Evolutionary conservation across 2,329 filamentous ascomycete species (phyloP).

Genomic region (Microthyrium microscopicum): DNA sequence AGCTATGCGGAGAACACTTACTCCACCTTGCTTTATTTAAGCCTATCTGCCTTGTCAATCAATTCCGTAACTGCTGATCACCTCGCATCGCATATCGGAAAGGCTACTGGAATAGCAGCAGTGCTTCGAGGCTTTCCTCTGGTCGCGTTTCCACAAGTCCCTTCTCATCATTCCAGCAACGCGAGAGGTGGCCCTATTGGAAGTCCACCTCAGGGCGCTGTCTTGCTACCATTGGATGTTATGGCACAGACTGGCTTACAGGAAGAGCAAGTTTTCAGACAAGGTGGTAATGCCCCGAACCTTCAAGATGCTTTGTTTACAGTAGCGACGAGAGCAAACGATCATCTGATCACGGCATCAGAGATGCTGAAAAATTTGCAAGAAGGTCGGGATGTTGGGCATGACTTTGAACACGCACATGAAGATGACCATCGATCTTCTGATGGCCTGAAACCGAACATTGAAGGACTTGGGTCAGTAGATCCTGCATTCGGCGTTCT

Average conservation of each 20-base stretch:
- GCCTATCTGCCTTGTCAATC: slow-evolving; percentile 61
- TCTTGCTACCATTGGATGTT: slow-evolving; percentile 74
- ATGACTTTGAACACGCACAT: slow-evolving; percentile 75
- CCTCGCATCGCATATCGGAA: slow-evolving; percentile 85
- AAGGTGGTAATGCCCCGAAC: slow-evolving; percentile 61
- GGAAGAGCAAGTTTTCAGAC: slow-evolving; percentile 78
- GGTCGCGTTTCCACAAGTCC: slow-evolving; percentile 58
- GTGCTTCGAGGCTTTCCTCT: slow-evolving; percentile 76
- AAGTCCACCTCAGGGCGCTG: slow-evolving; percentile 38
- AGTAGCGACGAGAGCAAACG: slow-evolving; percentile 84
- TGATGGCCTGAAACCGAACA: slow-evolving; percentile 15
- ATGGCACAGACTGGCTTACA: slow-evolving; percentile 69
- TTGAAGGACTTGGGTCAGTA: slow-evolving; percentile 29
- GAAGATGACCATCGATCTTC: slow-evolving; percentile 39
- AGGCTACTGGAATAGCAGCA: slow-evolving; percentile 75
- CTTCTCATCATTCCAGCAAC: slow-evolving; percentile 31
- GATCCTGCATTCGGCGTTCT: slow-evolving; percentile 62
- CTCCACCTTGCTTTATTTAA: slow-evolving; percentile 79
- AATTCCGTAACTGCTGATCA: slow-evolving; percentile 78
- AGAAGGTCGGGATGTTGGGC: slow-evolving; percentile 56
- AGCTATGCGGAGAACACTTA: slow-evolving; percentile 91
- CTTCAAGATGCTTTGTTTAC: slow-evolving; percentile 80
- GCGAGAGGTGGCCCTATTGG: slow-evolving; percentile 20
- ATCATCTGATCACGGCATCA: slow-evolving; percentile 83
- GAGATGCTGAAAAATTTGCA: slow-evolving; percentile 77